Percentiles rank a stretch among this genome's conserved stretches.
Conservation (phyloP, 2,329 filamentous ascomycete genomes). For the Talaromyces sp. region DNA sequence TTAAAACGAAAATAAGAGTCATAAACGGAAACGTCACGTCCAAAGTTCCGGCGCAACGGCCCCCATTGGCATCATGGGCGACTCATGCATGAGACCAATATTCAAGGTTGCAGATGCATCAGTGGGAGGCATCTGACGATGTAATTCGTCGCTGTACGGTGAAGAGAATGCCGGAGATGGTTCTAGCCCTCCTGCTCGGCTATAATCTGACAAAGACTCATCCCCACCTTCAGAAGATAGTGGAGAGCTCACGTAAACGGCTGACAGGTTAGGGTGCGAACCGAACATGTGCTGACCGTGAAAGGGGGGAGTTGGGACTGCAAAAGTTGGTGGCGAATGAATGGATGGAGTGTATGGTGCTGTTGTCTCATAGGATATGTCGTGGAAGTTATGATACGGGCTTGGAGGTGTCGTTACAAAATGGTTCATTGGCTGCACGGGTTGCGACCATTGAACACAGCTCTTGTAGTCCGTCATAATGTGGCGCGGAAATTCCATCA, state of each 20-base stretch:
- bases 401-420: slow-evolving; percentile 32
- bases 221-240: slow-evolving; percentile 31
- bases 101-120: slow-evolving; percentile 22
- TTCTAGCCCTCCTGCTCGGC: slow-evolving; percentile 23
- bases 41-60: slow-evolving; percentile 30
- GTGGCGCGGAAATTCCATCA: slow-evolving; percentile 70
- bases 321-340: slow-evolving; percentile 34
- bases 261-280: slow-evolving; percentile 29
- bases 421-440: slow-evolving; percentile 27
- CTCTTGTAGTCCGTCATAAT: slow-evolving; percentile 63
- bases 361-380: slow-evolving; percentile 31
- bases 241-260: slow-evolving; percentile 30
- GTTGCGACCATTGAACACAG: slow-evolving; percentile 58
- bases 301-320: slow-evolving; percentile 33
- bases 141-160: slow-evolving; percentile 28
- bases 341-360: slow-evolving; percentile 37
- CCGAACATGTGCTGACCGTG: slow-evolving; percentile 27
- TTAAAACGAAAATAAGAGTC: not conserved
- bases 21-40: slow-evolving; percentile 21
- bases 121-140: slow-evolving; percentile 22
- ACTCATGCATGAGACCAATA: slow-evolving; percentile 27
- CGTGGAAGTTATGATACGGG: slow-evolving; percentile 27
- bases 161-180: slow-evolving; percentile 35
- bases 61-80: slow-evolving; percentile 27
- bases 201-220: slow-evolving; percentile 24